Evolutionary conservation across 257 asterid species (phyloP).

Genomic region (Eustoma russellianum): DNA sequence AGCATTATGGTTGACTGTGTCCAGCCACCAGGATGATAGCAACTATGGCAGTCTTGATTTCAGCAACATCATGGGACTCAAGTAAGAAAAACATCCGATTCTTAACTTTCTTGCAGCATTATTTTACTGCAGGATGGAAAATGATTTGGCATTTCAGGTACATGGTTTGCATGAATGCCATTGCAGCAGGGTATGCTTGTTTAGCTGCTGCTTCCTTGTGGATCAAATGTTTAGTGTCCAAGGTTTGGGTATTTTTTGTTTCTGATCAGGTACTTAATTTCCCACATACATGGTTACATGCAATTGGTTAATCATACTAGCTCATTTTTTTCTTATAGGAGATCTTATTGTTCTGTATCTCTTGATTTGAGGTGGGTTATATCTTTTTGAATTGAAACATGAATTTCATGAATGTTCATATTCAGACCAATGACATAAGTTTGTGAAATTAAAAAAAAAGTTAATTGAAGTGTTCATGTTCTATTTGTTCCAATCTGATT

Average conservation of each 20-base stretch:
- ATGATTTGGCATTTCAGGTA: constrained; percentile 31
- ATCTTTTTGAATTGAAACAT: too few species aligned
- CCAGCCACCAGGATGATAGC: constrained; percentile 32
- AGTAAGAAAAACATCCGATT: constrained; percentile 20
- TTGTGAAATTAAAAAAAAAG: too few species aligned
- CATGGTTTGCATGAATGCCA: constrained; percentile 57
- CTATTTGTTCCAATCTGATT: too few species aligned
- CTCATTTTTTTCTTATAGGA: not conserved
- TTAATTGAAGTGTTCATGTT: too few species aligned
- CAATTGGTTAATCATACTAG: not conserved
- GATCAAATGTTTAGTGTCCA: constrained; percentile 36
- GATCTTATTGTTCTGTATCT: not conserved
- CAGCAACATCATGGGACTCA: constrained; percentile 52
- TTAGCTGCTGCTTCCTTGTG: constrained; percentile 59
- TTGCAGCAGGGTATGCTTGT: constrained; percentile 63
- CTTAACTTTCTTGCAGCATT: not conserved
- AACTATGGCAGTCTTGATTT: constrained; percentile 56
- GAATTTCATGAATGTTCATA: too few species aligned
- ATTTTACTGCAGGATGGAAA: too few species aligned
- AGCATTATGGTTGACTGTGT: constrained; percentile 56
- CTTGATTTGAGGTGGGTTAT: not conserved
- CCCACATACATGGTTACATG: not conserved
- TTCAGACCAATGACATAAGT: too few species aligned
- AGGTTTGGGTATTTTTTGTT: constrained; percentile 72
- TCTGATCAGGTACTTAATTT: constrained; percentile 66